Conservation (phyloP, 2,329 filamentous ascomycete genomes). For the Sordariomycetes sp. region DNA sequence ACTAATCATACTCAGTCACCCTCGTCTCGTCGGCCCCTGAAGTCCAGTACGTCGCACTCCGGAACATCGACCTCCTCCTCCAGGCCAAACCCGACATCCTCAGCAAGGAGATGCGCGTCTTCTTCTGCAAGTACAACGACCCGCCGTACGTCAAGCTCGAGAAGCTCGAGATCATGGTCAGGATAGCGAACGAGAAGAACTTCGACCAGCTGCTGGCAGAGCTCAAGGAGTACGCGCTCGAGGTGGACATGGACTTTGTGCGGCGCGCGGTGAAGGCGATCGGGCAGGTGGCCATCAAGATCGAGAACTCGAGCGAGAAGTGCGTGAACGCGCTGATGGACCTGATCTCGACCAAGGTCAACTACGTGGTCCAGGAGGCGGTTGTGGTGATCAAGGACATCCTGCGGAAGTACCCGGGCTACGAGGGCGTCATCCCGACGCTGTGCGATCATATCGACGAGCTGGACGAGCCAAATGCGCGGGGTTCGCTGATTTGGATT, state of each 20-base stretch:
- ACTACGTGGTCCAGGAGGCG: slow-evolving; percentile 97
- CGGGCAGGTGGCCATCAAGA: slow-evolving; percentile 97
- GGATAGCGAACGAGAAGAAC: slow-evolving; percentile 95
- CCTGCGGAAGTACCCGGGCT: slow-evolving; percentile 92
- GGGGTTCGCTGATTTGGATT: slow-evolving; percentile 94
- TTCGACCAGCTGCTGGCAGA: slow-evolving; percentile 91
- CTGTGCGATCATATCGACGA: slow-evolving; percentile 96
- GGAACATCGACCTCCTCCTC: slow-evolving; percentile 91
- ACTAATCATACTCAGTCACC: slow-evolving; percentile 51
- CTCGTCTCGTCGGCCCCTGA: slow-evolving; percentile 91
- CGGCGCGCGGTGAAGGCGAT: slow-evolving; percentile 90
- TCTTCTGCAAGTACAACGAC: slow-evolving; percentile 99
- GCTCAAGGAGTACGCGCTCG: slow-evolving; percentile 91
- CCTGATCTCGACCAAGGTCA: slow-evolving; percentile 93
- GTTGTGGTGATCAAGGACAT: slow-evolving; percentile 99
- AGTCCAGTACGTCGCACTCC: slow-evolving; percentile 92
- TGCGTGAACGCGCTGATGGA: slow-evolving; percentile 91
- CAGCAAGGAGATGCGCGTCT: slow-evolving; percentile 93
- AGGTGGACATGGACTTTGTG: slow-evolving; percentile 99
- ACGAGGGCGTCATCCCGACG: slow-evolving; percentile 94
- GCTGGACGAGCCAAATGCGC: slow-evolving; percentile 83
- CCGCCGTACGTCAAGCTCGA: slow-evolving; percentile 95
- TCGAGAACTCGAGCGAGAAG: slow-evolving; percentile 87
- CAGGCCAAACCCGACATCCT: slow-evolving; percentile 95
- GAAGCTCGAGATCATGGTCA: slow-evolving; percentile 98